Base-by-base conservation (phyloP, 2,329 filamentous ascomycete genomes). In the Apiospora saccharicola region DNA sequence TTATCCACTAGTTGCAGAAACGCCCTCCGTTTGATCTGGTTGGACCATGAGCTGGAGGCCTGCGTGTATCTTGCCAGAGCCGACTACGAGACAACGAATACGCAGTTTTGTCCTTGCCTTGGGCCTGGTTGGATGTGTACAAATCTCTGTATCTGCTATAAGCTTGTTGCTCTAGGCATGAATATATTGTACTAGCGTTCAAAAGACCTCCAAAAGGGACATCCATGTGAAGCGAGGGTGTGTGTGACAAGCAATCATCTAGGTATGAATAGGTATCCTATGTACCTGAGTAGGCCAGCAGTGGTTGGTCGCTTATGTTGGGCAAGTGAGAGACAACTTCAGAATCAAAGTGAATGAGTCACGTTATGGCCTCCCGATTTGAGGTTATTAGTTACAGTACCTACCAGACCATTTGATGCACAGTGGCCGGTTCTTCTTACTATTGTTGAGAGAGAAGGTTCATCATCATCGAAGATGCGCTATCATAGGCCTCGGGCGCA, bases 1-100 rank as follows among this genome's bases (percentile, higher is more conserved):
- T 37, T 34, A 61, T 61, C 53, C 53, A 61, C 53, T 61, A 61
- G 37, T 37, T 34, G 53, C 53, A 61, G 53, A 30, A 61, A 61
- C 16, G 7, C 30, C 34, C 53, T 61, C 53, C 53, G 53, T 61
- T 10, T 37, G 30, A 61, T 61, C 14, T 61, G 53, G 53, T 61
- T 61, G 30, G 53, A 61, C 53, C 16, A 37, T 22, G 53, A 49
- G 13, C 37, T 41, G 37, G 34, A 57, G 34, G 51, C 51, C 13
- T 57, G 51, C 26, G 26, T 34, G 30, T 61, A 22, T 61, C 53
- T 22, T 61, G 53, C 53, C 7, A 61, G 2, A 37, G 53, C 53
- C 30, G 22, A 34, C 26, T 34, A 19, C 26, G 19, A 26, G 51
- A 14, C 26, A 26, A 51, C 34, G 2, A 19, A 34, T 61, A 30